phyloP scores from a whole-genome alignment of 148 eudicot genomes.

The Amaranthus hypochondriacus region DNA sequence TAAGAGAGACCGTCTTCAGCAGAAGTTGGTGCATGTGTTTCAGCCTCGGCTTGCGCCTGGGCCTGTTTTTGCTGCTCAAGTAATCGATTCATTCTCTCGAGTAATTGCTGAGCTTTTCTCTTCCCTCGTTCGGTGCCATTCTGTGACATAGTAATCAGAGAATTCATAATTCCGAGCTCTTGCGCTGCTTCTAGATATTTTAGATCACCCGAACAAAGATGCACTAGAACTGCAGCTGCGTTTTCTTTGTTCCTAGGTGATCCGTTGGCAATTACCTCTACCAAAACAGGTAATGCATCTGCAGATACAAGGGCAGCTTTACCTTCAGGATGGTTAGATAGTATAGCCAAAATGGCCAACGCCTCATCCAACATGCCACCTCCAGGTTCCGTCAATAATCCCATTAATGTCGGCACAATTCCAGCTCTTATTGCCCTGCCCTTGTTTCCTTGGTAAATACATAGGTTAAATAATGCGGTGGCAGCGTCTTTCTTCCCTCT shows the following conservation, averaged over 20 bases:
- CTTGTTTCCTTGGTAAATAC: slow-evolving; percentile 92
- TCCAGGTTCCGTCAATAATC: slow-evolving; percentile 67
- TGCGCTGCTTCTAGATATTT: slow-evolving; percentile 51
- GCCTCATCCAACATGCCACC: slow-evolving; percentile 91
- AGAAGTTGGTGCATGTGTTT: slow-evolving; percentile 25
- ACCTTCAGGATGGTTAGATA: slow-evolving; percentile 83
- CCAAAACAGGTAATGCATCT: slow-evolving; percentile 74
- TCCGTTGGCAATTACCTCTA: slow-evolving; percentile 67
- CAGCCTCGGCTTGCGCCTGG: slow-evolving; percentile 40
- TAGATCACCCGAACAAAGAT: slow-evolving; percentile 75
- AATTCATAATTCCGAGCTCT: slow-evolving; percentile 56
- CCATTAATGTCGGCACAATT: slow-evolving; percentile 68
- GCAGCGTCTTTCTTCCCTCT: slow-evolving; percentile 97
- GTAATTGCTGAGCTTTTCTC: slow-evolving; percentile 74
- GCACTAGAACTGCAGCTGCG: slow-evolving; percentile 84
- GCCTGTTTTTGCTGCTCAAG: slow-evolving; percentile 63
- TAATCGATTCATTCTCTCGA: slow-evolving; percentile 65
- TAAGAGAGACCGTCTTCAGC: slow-evolving; percentile 28
- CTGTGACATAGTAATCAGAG: slow-evolving; percentile 53
- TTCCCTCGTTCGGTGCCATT: slow-evolving; percentile 87
- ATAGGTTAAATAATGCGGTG: slow-evolving; percentile 82
- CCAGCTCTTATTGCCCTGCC: slow-evolving; percentile 91
- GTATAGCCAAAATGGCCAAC: slow-evolving; percentile 75
- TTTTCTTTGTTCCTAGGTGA: slow-evolving; percentile 95
- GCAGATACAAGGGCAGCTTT: slow-evolving; percentile 71